phyloP scores from a whole-genome alignment of 805 yeast species.

The Diddensiella santjacobensis region DNA sequence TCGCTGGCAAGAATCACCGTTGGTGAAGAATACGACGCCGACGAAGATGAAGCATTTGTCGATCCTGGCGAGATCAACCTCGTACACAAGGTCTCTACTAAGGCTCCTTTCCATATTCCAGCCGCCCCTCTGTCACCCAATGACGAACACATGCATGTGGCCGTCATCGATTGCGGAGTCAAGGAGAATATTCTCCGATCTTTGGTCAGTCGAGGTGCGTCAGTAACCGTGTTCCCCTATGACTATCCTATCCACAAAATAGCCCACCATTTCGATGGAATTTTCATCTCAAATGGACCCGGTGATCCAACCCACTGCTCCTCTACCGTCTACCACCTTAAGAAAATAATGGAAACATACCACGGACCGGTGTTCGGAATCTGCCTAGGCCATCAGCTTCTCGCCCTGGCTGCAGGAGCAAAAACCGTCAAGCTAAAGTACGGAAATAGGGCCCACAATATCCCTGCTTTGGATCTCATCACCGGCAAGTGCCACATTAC shows the following conservation, averaged over 20 bases:
- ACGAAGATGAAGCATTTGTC: slow-evolving; percentile 82
- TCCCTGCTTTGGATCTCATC: slow-evolving; percentile 86
- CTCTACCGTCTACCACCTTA: slow-evolving; percentile 69
- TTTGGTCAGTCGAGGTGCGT: slow-evolving; percentile 90
- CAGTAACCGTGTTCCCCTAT: slow-evolving; percentile 94
- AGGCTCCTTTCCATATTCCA: slow-evolving; percentile 86
- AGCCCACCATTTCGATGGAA: slow-evolving; percentile 90
- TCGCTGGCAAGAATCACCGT: slow-evolving; percentile 85
- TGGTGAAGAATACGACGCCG: slow-evolving; percentile 89
- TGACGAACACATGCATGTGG: slow-evolving; percentile 65
- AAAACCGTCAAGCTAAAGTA: slow-evolving; percentile 88
- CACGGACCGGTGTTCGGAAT: slow-evolving; percentile 93
- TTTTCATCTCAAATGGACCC: slow-evolving; percentile 93
- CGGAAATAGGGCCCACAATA: slow-evolving; percentile 98
- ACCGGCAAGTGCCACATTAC: slow-evolving; percentile 97
- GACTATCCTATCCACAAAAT: slow-evolving; percentile 89
- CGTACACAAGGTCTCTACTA: slow-evolving; percentile 91
- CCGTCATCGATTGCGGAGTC: slow-evolving; percentile 96
- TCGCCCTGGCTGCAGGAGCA: slow-evolving; percentile 94
- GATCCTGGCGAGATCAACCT: slow-evolving; percentile 89
- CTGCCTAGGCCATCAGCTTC: slow-evolving; percentile 94
- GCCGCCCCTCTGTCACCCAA: slow-evolving; percentile 45
- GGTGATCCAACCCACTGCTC: slow-evolving; percentile 95
- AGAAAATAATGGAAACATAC: slow-evolving; percentile 60
- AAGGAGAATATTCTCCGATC: slow-evolving; percentile 96